Evolutionary conservation across 2,329 filamentous ascomycete species (phyloP), one percentile per base, ranked within the genome.

Genomic region (Lachnellula willkommii): DNA sequence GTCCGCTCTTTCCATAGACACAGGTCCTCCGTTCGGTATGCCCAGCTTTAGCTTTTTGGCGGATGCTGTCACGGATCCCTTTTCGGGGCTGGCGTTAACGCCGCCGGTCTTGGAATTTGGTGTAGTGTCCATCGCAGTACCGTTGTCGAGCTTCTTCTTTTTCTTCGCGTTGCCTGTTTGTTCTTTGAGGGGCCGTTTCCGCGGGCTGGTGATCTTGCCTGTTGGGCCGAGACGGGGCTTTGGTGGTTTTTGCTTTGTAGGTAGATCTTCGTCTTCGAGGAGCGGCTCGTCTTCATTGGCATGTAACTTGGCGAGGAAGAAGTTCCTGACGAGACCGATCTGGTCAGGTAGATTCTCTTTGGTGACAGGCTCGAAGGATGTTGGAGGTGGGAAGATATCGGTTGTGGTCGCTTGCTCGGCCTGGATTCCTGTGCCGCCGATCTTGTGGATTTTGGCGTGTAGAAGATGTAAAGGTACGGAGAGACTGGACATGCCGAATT

Each of bases 401-500:
- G 78, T 77, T 26, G 78, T 76, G 20, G 22, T 22, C n/a, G 42
- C n/a, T 22, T 17, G n/a, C n/a, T 22, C 20, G n/a, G 15, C 6
- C 42, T 45, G 42, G 20, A 17, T 22, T 9, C n/a, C 42, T 45
- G 42, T 17, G 12, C 42, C 42, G 11, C 42, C 42, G 20, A 89
- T 88, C 68, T 80, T 93, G 69, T 90, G 86, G 66, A 99, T 90
- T 65, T 93, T 85, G 63, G 90, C 91, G 70, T 97, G 94, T 28
- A 99, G 82, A 20, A 99, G 82, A 74, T 99, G 94, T 56, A 99
- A 79, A 24, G 95, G 94, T 37, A 99, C 94, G 52, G 89, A 92
- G 59, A 97, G 82, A 63, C 88, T 88, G 35, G 93, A 87, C 59
- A 94, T 79, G 17, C 92, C 92, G 69, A 97, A 88, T 70, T 99